phyloP scores from a whole-genome alignment of 2,329 filamentous ascomycete species.

The Diplodia seriata region DNA sequence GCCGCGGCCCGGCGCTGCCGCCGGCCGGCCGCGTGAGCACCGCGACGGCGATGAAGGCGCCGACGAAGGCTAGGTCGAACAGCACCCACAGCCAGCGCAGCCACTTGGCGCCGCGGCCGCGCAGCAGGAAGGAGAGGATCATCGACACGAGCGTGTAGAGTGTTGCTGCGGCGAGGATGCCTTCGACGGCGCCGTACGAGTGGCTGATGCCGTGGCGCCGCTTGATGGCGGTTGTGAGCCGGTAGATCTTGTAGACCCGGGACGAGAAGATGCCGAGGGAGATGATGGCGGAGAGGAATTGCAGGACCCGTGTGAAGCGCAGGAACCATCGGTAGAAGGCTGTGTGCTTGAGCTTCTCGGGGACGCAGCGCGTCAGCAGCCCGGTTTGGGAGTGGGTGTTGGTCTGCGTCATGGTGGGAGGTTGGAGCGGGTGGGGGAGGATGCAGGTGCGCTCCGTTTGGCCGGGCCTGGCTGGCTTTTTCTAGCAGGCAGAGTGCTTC shows the following conservation, averaged over 20 bases:
- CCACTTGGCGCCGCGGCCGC: constrained; percentile 41
- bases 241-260: constrained; percentile 51
- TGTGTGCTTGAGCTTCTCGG: constrained; percentile 38
- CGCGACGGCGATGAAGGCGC: constrained; percentile 52
- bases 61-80: constrained; percentile 42
- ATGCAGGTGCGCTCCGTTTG: neutral
- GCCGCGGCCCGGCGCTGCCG: constrained; percentile 44
- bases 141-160: constrained; percentile 52
- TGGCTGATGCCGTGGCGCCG: constrained; percentile 39
- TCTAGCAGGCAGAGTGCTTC: no score
- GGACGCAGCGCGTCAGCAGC: constrained; percentile 43
- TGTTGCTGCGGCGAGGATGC: constrained; percentile 55
- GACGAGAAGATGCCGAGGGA: constrained; percentile 55
- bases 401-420: neutral
- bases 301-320: constrained; percentile 50
- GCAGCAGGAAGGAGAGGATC: constrained; percentile 46
- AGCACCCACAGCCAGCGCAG: constrained; percentile 52
- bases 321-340: constrained; percentile 43
- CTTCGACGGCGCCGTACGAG: constrained; percentile 52
- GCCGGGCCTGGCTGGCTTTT: neutral
- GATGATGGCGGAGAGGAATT: constrained; percentile 53
- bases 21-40: constrained; percentile 50
- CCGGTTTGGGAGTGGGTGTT: constrained; percentile 35
- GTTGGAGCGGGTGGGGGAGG: neutral
- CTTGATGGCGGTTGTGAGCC: constrained; percentile 46